phyloP scores from a whole-genome alignment of 257 asterid species.

The Nicotiana sylvestris region DNA sequence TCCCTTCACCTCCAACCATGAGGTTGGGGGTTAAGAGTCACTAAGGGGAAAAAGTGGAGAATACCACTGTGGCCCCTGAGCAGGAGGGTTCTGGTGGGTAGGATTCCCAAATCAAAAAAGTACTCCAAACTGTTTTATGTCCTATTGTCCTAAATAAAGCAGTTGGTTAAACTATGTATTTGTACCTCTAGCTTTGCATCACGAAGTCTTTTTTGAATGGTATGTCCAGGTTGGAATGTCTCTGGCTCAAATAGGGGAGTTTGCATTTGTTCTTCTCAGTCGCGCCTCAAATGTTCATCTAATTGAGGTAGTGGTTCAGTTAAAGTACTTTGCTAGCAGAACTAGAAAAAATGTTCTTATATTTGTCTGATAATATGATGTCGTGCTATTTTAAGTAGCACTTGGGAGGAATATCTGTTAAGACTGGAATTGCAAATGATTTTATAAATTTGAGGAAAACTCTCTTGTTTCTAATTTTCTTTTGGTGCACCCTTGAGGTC shows the following conservation, averaged over 20 bases:
- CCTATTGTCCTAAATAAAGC: neutral
- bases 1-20: slow-evolving; percentile 4
- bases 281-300: slow-evolving; percentile 78
- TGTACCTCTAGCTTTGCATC: neutral
- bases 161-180: neutral
- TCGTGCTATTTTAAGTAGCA: slow-evolving; percentile 8
- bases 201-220: neutral
- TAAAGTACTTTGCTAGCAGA: neutral
- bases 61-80: slow-evolving; percentile 5
- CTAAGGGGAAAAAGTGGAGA: neutral
- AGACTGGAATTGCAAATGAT: neutral
- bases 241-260: slow-evolving; percentile 88
- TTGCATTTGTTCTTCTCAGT: slow-evolving; percentile 82
- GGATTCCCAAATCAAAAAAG: neutral
- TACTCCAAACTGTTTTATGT: neutral
- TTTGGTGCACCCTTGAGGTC: neutral
- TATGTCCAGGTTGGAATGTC: slow-evolving; percentile 78
- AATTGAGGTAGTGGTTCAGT: slow-evolving; percentile 44
- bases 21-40: neutral
- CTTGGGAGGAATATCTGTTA: neutral
- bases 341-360: neutral
- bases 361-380: neutral
- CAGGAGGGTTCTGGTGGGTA: slow-evolving; percentile 7
- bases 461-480: neutral
- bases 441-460: neutral